Conservation (phyloP, 177 flowering plant genomes). For the Telopea speciosissima region DNA sequence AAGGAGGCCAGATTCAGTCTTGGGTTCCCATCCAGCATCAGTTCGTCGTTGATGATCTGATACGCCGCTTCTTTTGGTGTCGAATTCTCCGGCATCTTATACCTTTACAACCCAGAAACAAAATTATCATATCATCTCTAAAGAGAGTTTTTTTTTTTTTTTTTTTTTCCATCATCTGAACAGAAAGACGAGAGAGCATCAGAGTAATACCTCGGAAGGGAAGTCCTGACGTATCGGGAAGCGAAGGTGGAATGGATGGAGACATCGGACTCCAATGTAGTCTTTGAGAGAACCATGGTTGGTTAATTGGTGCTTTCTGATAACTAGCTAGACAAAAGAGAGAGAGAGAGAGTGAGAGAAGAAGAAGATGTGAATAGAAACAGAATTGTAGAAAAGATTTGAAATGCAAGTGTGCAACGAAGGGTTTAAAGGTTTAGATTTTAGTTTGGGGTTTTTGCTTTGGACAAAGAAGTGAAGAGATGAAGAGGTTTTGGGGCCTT, state of each 20-base stretch:
- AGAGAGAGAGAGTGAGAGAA: too few relatives aligned
- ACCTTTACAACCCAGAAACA: conserved; percentile 14
- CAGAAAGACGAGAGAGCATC: too few relatives aligned
- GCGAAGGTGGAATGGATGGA: conserved; percentile 35
- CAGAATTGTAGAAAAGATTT: too few relatives aligned
- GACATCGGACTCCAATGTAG: conserved; percentile 22
- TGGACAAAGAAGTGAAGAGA: too few relatives aligned
- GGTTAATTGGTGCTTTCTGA: neutral
- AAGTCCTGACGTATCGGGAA: conserved; percentile 28
- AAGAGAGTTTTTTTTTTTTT: neutral
- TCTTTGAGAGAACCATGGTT: conserved; percentile 25
- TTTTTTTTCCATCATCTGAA: too few relatives aligned
- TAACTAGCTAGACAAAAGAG: too few relatives aligned
- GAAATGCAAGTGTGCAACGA: too few relatives aligned
- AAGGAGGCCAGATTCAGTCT: conserved; percentile 39
- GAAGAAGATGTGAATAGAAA: too few relatives aligned
- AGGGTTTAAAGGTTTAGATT: too few relatives aligned
- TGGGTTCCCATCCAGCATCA: conserved; percentile 36
- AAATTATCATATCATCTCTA: neutral
- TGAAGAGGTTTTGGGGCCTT: too few relatives aligned
- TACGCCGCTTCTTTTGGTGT: conserved; percentile 35
- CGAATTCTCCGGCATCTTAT: conserved; percentile 28
- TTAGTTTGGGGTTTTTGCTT: too few relatives aligned
- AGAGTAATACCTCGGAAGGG: conserved; percentile 26
- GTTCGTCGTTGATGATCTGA: conserved; percentile 36